Base-by-base conservation (phyloP, 345 rosid genomes). In the Arabis alpina region DNA sequence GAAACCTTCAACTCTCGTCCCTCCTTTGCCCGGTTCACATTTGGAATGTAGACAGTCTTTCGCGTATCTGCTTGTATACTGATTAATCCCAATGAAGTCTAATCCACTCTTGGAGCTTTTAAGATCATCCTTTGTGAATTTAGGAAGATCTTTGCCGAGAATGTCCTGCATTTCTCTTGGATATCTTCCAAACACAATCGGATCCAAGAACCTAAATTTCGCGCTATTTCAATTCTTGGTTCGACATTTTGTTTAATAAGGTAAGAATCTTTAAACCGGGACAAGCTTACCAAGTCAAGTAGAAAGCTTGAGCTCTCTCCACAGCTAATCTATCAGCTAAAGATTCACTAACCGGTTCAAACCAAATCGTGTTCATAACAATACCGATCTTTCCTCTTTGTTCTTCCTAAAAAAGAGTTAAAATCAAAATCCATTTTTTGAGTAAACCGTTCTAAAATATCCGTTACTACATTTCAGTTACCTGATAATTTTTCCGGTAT, bases 51-150 rank as follows among this genome's bases (percentile, higher is more conserved):
- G 51, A 82, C 96, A 86, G 72, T 86, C 93, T 67, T 83, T 72
- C 1, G 72, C 72, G 48, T 87, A 89, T 73, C 72, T 80, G 73
- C 86, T 80, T 2, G 76, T 87, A 19, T 89, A 89, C 50, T 87
- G 88, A 71, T 89, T 89, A 24, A 89, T 57, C 47, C 96, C 91
- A n/a, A 86, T 82, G 77, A 89, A 89, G 71, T 89, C 86, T 28
- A 82, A 72, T 27, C 77, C 80, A 12, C 30, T 73, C 61, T 68
- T 72, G 66, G 82, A 79, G 61, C 59, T 76, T 52, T 71, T 50
- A 67, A 66, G 64, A 5, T 87, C 89, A 23, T 78, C 27, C 32
- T 55, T 71, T 23, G 96, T 74, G 65, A 90, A 82, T 48, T 10
- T 5, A 4, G 93, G 96, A 54, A 87, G 68, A 55, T 59, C 40